These are phyloP conservation scores for Themeda triandra DNA, from an alignment of 176 grass and related monocot genomes.

Conservation along the genomic window DNA sequence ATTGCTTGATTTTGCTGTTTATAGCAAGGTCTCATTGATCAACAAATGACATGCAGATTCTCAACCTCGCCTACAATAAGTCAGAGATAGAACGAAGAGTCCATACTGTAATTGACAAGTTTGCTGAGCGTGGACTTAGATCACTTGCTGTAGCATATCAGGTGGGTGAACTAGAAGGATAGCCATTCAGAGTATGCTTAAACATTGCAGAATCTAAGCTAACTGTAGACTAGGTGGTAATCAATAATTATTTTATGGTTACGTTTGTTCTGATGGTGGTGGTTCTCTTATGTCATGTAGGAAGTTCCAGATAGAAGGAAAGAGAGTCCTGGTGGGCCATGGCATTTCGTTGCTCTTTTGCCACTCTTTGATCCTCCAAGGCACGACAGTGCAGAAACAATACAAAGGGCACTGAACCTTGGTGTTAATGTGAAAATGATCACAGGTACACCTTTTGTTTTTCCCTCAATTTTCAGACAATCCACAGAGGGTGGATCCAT, in stretches of 20 bases:
- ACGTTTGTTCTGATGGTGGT: background rate
- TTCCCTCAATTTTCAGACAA: background rate
- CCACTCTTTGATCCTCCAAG: conserved; percentile 12
- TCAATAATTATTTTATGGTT: background rate
- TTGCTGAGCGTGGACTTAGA: conserved; percentile 10
- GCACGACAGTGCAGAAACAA: conserved; percentile 12
- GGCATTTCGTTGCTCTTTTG: conserved; percentile 2
- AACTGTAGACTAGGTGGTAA: background rate
- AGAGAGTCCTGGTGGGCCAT: conserved; percentile 10
- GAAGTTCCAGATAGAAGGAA: conserved; percentile 8
- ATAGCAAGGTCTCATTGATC: background rate
- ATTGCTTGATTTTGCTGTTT: background rate
- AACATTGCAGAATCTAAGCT: background rate
- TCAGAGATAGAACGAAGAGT: background rate
- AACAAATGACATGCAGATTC: background rate
- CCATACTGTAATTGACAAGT: conserved; percentile 16
- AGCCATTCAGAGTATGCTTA: background rate
- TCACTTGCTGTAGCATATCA: conserved; percentile 15
- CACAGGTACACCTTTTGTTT: background rate
- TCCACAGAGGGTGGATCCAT: background rate
- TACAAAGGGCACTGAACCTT: conserved; percentile 12
- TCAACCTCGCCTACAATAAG: background rate
- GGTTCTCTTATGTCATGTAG: background rate
- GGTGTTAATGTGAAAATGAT: conserved; percentile 8
- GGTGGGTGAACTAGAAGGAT: background rate